Percentiles rank a stretch among this genome's conserved stretches.
These are phyloP conservation scores for Cladophialophora exuberans DNA, from an alignment of 2,329 filamentous ascomycete species.

Conservation along the genomic window DNA sequence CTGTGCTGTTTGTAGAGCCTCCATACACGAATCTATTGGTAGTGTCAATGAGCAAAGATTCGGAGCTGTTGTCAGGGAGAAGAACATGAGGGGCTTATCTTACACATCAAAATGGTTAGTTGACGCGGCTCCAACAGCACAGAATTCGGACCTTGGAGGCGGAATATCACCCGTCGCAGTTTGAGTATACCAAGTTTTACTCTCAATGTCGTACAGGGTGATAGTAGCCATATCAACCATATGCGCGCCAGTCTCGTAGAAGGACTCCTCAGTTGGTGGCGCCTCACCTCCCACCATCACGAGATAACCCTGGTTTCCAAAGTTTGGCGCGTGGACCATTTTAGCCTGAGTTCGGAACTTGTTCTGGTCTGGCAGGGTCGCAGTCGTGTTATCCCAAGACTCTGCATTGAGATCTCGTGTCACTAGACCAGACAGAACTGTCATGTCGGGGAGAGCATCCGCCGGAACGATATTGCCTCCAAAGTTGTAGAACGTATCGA, in stretches of 20 bases:
- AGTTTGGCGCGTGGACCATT: slow-evolving; percentile 15
- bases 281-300: slow-evolving; percentile 24
- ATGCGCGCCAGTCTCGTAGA: slow-evolving; percentile 10
- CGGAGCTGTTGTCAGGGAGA: too few relatives aligned
- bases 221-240: slow-evolving; percentile 28
- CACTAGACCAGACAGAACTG: slow-evolving; percentile 25
- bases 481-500: slow-evolving; percentile 22
- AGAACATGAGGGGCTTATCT: slow-evolving; percentile 31
- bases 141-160: slow-evolving; percentile 22
- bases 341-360: slow-evolving; percentile 18
- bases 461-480: slow-evolving; percentile 15
- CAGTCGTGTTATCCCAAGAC: slow-evolving; percentile 23
- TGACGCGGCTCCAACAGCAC: slow-evolving; percentile 63
- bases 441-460: slow-evolving; percentile 12
- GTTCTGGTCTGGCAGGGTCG: slow-evolving; percentile 15
- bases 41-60: neutral
- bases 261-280: slow-evolving; percentile 16
- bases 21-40: slow-evolving; percentile 25
- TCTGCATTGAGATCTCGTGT: slow-evolving; percentile 14
- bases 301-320: slow-evolving; percentile 22
- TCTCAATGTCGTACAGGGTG: slow-evolving; percentile 26
- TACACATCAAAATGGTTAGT: slow-evolving; percentile 67
- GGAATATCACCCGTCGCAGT: slow-evolving; percentile 29
- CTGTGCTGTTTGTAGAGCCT: slow-evolving; percentile 17
- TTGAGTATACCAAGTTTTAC: slow-evolving; percentile 25